These are phyloP conservation scores for Bertia moriformis DNA, from an alignment of 2,329 filamentous ascomycete species.

Conservation along the genomic window DNA sequence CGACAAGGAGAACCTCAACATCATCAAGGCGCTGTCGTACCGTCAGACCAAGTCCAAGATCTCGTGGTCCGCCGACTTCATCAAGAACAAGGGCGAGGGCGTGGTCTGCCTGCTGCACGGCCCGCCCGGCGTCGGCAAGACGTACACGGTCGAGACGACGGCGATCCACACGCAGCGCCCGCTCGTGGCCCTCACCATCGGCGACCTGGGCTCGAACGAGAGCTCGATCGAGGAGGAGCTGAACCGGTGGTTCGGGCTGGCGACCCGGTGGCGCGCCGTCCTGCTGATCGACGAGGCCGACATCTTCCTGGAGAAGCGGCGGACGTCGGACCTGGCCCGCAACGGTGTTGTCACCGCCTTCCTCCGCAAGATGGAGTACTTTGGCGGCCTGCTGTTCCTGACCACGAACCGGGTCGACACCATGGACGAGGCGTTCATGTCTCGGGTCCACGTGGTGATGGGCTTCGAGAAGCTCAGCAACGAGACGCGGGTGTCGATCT, in stretches of 20 bases:
- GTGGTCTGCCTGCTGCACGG: conserved; percentile 7
- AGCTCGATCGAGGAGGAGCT: conserved; percentile 10
- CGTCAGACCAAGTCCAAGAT: conserved; percentile 4
- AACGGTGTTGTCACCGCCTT: conserved; percentile 5
- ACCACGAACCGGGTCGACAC: conserved; percentile 6
- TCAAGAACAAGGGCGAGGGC: conserved; percentile 5
- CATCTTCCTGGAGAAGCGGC: conserved; percentile 9
- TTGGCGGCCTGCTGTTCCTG: conserved; percentile 10
- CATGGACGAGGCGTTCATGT: conserved; percentile 4
- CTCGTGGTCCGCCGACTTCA: conserved; percentile 4
- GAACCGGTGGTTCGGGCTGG: conserved; percentile 9
- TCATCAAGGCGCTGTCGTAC: conserved; percentile 3
- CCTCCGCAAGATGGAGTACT: conserved; percentile 1
- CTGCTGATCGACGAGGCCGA: conserved; percentile 12
- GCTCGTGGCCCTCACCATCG: conserved; percentile 10
- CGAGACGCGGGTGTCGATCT: conserved; percentile 1
- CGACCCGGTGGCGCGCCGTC: conserved; percentile 10
- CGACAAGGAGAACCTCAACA: conserved; percentile 1
- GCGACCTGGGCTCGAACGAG: conserved; percentile 10
- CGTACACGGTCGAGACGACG: conserved; percentile 6
- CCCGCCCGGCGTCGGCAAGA: conserved; percentile 6
- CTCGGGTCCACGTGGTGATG: conserved; percentile 1
- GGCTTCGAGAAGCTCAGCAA: conserved; percentile 1
- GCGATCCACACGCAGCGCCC: conserved; percentile 7
- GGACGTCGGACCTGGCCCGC: conserved; percentile 6